phyloP scores from a whole-genome alignment of 75 land plant species.

The Selaginella moellendorffii region DNA sequence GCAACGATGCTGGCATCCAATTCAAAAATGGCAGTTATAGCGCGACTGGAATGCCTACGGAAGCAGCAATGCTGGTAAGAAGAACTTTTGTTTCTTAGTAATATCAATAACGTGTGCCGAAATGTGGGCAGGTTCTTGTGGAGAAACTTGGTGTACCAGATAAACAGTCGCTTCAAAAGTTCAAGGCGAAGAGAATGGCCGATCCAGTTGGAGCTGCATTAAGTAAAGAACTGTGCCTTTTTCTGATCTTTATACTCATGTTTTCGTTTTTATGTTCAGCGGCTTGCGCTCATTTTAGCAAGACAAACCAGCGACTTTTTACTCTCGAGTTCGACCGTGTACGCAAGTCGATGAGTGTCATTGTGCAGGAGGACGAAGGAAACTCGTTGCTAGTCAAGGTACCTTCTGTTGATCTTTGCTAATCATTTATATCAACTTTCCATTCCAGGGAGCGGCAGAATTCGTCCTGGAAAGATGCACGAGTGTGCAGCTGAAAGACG shows the following conservation, averaged over 20 bases:
- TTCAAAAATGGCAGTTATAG: conserved; percentile 29
- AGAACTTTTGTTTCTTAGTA: background rate
- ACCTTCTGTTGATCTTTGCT: background rate
- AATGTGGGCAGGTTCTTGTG: conserved; percentile 53
- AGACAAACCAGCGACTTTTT: conserved; percentile 9
- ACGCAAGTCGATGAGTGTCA: conserved; percentile 8
- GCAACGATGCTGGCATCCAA: conserved; percentile 62
- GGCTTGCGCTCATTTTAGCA: conserved; percentile 9
- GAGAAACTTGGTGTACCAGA: conserved; percentile 69
- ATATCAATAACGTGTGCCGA: background rate
- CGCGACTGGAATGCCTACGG: conserved; percentile 78
- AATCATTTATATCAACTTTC: background rate
- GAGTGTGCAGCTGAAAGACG: conserved; percentile 25
- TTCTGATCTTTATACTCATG: background rate
- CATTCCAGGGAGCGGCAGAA: conserved; percentile 34
- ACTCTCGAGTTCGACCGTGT: conserved; percentile 12
- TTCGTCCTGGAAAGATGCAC: conserved; percentile 27
- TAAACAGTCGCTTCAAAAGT: background rate
- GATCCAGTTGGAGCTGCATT: background rate
- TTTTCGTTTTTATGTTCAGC: conserved; percentile 9
- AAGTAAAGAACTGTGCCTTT: background rate
- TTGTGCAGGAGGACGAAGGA: background rate
- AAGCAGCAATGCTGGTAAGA: conserved; percentile 66
- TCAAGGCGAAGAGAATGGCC: conserved; percentile 7
- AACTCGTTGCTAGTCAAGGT: conserved; percentile 3